A percentile compares a stretch with the other conserved stretches of the same genome.
These are phyloP conservation scores for Metschnikowia aberdeeniae DNA, from an alignment of 805 yeast genomes.

Conservation along the genomic window DNA sequence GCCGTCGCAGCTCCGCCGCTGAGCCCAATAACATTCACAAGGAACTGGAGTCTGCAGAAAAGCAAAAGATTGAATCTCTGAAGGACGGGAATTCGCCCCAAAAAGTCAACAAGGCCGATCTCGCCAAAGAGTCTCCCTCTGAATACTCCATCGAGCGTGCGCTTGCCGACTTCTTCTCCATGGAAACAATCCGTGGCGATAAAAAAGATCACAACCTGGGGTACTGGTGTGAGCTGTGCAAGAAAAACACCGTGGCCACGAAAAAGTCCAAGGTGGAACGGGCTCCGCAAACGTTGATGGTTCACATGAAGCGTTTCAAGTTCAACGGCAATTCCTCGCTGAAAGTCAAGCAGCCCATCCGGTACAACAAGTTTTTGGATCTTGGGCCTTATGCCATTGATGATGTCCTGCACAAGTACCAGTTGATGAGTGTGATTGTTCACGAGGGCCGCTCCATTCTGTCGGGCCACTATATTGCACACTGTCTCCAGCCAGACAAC, in stretches of 20 bases:
- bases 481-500: conserved; percentile 88
- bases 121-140: conserved; percentile 25
- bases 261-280: conserved; percentile 70
- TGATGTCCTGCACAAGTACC: conserved; percentile 39
- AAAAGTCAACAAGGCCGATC: conserved; percentile 1
- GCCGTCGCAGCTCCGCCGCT: conserved; percentile 16
- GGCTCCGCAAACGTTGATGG: conserved; percentile 83
- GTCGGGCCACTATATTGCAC: conserved; percentile 90
- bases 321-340: conserved; percentile 76
- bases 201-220: conserved; percentile 62
- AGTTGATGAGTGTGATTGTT: conserved; percentile 76
- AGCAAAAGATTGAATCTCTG: neutral
- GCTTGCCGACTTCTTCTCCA: conserved; percentile 74
- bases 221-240: conserved; percentile 85
- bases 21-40: neutral
- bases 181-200: conserved; percentile 71
- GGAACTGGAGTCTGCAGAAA: conserved; percentile 3
- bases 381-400: conserved; percentile 50
- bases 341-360: conserved; percentile 83
- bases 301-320: conserved; percentile 88
- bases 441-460: conserved; percentile 93
- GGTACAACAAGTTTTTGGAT: conserved; percentile 75
- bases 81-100: no score
- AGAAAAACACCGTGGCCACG: conserved; percentile 68
- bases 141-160: conserved; percentile 68